Percentiles rank a stretch among this genome's conserved stretches.
Evolutionary conservation across 2,329 filamentous ascomycete species (phyloP).

Genomic region (Tolypocladium ophioglossoides): DNA sequence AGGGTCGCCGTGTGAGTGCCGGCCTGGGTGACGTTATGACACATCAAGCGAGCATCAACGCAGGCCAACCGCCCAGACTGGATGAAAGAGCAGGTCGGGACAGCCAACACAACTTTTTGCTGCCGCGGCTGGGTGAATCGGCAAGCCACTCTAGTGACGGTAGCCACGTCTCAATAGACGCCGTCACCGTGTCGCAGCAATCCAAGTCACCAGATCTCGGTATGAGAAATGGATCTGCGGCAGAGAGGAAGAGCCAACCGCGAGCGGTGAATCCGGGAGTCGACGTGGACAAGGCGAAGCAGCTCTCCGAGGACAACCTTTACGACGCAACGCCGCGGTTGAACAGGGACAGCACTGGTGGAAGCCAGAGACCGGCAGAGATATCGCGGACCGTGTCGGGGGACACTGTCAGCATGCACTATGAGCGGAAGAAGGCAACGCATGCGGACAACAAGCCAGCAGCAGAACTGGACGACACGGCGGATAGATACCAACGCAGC

Average conservation of each 20-base stretch:
- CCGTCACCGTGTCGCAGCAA: neutral
- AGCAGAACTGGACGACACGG: slow-evolving; percentile 29
- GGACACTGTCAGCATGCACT: slow-evolving; percentile 1
- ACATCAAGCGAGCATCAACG: neutral
- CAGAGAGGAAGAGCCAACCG: neutral
- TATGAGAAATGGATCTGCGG: neutral
- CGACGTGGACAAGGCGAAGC: slow-evolving; percentile 5
- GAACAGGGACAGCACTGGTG: neutral
- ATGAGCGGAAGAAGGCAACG: neutral
- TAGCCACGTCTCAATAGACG: neutral
- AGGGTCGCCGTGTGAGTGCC: neutral
- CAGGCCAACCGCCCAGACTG: neutral
- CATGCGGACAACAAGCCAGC: slow-evolving; percentile 7
- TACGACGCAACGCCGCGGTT: slow-evolving; percentile 22
- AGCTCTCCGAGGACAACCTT: slow-evolving; percentile 18
- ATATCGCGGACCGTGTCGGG: neutral
- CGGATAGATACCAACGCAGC: slow-evolving; percentile 34
- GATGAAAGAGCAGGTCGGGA: neutral
- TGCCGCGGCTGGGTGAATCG: neutral
- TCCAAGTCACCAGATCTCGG: neutral
- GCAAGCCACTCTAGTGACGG: neutral
- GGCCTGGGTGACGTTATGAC: neutral
- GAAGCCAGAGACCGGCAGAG: neutral
- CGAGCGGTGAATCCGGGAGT: neutral
- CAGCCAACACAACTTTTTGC: neutral